These are phyloP conservation scores for Chrysoporthe deuterocubensis DNA, from an alignment of 2,329 filamentous ascomycete genomes.

Conservation along the genomic window DNA sequence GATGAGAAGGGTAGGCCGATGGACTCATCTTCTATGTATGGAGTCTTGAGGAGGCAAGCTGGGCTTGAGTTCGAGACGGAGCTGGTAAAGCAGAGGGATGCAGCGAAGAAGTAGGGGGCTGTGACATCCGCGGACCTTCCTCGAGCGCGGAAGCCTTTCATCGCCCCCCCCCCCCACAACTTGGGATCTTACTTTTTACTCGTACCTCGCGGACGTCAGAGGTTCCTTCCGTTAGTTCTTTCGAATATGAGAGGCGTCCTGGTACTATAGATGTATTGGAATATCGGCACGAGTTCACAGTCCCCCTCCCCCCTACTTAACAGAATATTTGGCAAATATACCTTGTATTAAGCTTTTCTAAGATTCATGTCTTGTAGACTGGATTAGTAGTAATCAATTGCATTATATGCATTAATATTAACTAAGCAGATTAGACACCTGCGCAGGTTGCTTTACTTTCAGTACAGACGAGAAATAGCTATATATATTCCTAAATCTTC, in stretches of 20 bases:
- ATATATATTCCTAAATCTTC: background rate
- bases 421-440: no score
- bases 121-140: background rate
- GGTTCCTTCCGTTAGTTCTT: background rate
- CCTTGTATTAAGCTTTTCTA: no score
- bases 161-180: background rate
- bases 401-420: no score
- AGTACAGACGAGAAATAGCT: background rate
- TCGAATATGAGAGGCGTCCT: no score
- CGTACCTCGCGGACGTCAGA: background rate
- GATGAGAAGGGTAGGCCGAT: slow-evolving; percentile 41
- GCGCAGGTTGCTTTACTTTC: no score
- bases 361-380: no score
- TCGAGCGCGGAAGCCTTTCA: background rate
- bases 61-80: slow-evolving; percentile 50
- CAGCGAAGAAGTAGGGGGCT: background rate
- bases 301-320: no score
- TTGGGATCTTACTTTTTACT: background rate
- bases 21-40: slow-evolving; percentile 57
- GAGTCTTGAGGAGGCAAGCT: slow-evolving; percentile 47
- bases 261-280: no score
- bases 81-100: slow-evolving; percentile 38
- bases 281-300: no score
- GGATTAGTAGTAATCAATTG: no score
- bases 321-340: no score